Conservation (phyloP, 768 basidiomycete species). For the Amanita brunnescens region DNA sequence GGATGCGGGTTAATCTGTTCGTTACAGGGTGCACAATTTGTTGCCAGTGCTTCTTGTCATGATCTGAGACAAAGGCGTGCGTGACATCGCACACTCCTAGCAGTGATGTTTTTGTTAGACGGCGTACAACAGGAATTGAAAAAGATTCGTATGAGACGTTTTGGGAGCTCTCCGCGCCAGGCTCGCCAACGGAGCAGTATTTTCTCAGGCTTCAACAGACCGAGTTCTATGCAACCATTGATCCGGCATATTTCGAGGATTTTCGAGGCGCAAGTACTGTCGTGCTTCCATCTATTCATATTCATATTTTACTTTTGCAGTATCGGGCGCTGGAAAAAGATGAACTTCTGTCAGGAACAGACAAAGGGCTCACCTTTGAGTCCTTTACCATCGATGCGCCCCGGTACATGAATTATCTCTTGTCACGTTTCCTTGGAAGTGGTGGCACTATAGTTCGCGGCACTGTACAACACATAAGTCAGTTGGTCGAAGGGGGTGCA, state of each 20-base stretch:
- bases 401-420: constrained; percentile 55
- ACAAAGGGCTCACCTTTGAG: constrained; percentile 42
- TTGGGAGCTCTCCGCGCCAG: constrained; percentile 60
- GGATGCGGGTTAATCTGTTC: neutral
- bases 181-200: constrained; percentile 42
- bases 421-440: constrained; percentile 41
- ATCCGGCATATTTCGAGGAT: constrained; percentile 26
- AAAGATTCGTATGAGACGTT: constrained; percentile 60
- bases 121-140: constrained; percentile 44
- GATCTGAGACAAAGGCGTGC: neutral
- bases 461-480: constrained; percentile 49
- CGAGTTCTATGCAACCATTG: constrained; percentile 38
- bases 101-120: neutral
- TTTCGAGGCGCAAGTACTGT: constrained; percentile 33
- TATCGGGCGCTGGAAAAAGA: constrained; percentile 26
- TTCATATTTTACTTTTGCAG: constrained; percentile 16
- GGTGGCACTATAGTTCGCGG: constrained; percentile 47
- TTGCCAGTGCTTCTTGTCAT: constrained; percentile 38
- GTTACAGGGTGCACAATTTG: constrained; percentile 70
- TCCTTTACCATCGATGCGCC: constrained; percentile 60
- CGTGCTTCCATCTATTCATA: neutral
- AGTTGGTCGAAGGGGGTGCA: constrained; percentile 40
- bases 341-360: constrained; percentile 32
- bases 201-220: constrained; percentile 57
- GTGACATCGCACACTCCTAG: neutral